These are phyloP conservation scores for Cenchrus purpureus DNA, from an alignment of 176 grass and related monocot species.

Conservation along the genomic window DNA sequence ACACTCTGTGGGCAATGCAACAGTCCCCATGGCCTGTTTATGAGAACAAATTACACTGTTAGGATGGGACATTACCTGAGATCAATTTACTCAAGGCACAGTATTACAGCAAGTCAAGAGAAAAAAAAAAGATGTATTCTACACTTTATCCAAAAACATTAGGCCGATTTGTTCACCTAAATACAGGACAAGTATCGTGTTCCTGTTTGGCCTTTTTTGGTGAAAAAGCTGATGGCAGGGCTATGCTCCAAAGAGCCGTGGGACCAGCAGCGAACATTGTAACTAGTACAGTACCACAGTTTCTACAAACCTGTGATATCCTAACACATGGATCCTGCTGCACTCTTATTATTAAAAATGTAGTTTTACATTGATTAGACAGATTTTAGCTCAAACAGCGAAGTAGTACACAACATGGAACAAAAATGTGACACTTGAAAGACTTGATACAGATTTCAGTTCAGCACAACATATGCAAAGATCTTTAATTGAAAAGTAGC, in stretches of 20 bases:
- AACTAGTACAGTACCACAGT: not conserved
- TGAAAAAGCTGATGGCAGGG: not conserved
- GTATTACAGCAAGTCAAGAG: not conserved
- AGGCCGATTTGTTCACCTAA: not conserved
- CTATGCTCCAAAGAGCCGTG: not conserved
- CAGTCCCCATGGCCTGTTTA: constrained; percentile 79
- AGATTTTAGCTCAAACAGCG: not conserved
- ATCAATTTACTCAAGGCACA: not conserved
- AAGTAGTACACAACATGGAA: not conserved
- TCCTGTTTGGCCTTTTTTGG: not conserved
- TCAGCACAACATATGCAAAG: constrained; percentile 34
- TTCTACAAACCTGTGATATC: not conserved
- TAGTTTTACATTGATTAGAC: not conserved
- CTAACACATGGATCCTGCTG: constrained; percentile 15
- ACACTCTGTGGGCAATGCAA: constrained; percentile 94
- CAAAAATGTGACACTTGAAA: not conserved
- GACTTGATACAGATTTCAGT: constrained; percentile 18
- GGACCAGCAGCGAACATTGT: constrained; percentile 18
- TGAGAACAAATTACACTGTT: constrained; percentile 31
- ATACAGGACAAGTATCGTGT: constrained; percentile 1
- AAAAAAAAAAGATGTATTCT: not conserved
- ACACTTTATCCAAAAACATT: constrained; percentile 10
- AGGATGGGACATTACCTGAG: constrained; percentile 18
- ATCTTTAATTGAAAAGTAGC: constrained; percentile 29
- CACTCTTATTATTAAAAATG: not conserved